phyloP scores from a whole-genome alignment of 495 filamentous ascomycete genomes.

The Pyrenula aspistea region DNA sequence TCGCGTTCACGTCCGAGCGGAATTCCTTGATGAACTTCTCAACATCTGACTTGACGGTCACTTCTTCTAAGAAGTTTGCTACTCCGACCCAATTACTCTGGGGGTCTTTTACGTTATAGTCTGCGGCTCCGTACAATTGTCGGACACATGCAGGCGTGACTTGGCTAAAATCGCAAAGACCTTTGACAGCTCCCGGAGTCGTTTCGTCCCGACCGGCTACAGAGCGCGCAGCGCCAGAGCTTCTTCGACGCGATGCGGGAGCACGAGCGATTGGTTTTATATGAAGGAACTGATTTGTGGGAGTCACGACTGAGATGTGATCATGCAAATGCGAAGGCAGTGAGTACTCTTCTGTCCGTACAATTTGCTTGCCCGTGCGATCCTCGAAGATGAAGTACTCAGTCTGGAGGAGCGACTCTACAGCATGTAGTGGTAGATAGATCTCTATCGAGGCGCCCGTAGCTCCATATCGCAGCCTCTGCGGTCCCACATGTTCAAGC shows the following conservation, averaged over 20 bases:
- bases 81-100: constrained; percentile 33
- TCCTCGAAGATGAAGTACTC: constrained; percentile 28
- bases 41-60: constrained; percentile 36
- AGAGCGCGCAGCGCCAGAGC: constrained; percentile 14
- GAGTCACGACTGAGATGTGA: constrained; percentile 43
- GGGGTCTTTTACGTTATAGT: constrained; percentile 29
- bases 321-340: constrained; percentile 38
- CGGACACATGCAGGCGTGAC: constrained; percentile 42
- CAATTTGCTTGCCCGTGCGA: constrained; percentile 20
- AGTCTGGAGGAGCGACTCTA: constrained; percentile 29
- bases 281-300: constrained; percentile 61
- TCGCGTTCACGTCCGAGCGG: constrained; percentile 33
- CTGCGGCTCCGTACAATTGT: constrained; percentile 40
- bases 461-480: constrained; percentile 14
- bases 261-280: constrained; percentile 8
- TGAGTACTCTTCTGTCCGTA: constrained; percentile 35
- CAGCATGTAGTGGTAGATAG: constrained; percentile 15
- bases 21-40: constrained; percentile 32
- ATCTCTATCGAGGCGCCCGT: constrained; percentile 30
- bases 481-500: constrained; percentile 12
- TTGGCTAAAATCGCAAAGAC: constrained; percentile 35
- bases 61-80: constrained; percentile 36
- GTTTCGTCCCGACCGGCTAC: constrained; percentile 3
- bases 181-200: constrained; percentile 13
- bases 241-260: constrained; percentile 10